Percentiles rank a stretch among this genome's conserved stretches.
phyloP scores from a whole-genome alignment of 2,329 filamentous ascomycete genomes.

The Xylaria hypoxylon region DNA sequence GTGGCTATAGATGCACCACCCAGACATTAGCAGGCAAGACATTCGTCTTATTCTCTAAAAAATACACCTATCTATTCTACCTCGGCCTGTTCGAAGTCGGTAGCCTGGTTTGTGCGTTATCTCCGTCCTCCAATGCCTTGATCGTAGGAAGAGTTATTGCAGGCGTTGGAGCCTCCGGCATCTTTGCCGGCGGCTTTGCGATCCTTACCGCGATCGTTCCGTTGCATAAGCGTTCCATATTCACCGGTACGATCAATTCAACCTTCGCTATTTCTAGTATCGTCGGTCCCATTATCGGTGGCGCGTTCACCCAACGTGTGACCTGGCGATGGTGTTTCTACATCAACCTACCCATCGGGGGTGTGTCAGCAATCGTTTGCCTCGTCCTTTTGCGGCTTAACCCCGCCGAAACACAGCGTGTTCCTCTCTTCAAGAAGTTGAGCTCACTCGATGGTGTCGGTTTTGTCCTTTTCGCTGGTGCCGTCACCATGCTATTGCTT shows the following conservation, averaged over 20 bases:
- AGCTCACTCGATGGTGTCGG: not conserved
- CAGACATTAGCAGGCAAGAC: conserved; percentile 36
- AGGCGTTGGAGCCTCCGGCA: conserved; percentile 48
- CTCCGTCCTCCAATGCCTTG: not conserved
- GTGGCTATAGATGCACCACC: conserved; percentile 4
- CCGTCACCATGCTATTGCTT: conserved; percentile 35
- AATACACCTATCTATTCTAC: not conserved
- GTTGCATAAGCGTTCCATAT: conserved; percentile 38
- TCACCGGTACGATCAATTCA: conserved; percentile 30
- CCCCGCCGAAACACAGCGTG: not conserved
- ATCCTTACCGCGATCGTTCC: conserved; percentile 42
- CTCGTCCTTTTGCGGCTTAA: not conserved
- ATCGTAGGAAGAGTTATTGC: conserved; percentile 4
- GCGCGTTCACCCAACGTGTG: conserved; percentile 35
- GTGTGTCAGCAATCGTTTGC: conserved; percentile 8
- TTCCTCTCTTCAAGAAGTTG: not conserved
- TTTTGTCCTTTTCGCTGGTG: not conserved
- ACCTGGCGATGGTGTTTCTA: conserved; percentile 44
- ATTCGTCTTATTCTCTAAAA: conserved; percentile 13
- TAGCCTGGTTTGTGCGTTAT: not conserved
- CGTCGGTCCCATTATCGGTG: conserved; percentile 36
- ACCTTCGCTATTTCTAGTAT: conserved; percentile 39
- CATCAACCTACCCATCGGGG: conserved; percentile 40
- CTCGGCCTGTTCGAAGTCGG: conserved; percentile 9
- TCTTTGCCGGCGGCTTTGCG: conserved; percentile 48